Conservation (phyloP, 2,329 filamentous ascomycete species). For the Microascus cirrosus region DNA sequence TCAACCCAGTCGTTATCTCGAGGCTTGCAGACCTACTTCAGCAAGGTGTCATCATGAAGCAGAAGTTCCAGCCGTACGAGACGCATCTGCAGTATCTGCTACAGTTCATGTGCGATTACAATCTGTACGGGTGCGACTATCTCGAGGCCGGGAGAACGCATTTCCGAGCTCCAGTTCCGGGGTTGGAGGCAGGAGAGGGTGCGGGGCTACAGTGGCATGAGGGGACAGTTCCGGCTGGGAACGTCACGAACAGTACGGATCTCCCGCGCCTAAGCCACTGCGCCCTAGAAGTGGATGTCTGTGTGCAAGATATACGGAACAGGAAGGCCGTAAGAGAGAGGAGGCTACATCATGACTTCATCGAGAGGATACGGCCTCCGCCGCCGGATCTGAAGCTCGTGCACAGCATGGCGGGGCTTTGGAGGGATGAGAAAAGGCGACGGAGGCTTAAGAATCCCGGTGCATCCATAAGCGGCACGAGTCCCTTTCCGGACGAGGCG, state of each 20-base stretch:
- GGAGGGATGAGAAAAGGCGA: slow-evolving; percentile 78
- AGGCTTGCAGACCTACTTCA: slow-evolving; percentile 76
- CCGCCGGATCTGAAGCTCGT: slow-evolving; percentile 68
- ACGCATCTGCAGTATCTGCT: slow-evolving; percentile 84
- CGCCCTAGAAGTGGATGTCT: slow-evolving; percentile 80
- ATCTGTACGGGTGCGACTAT: slow-evolving; percentile 87
- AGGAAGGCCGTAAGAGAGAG: slow-evolving; percentile 63
- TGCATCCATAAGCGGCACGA: slow-evolving; percentile 47
- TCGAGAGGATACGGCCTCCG: slow-evolving; percentile 57
- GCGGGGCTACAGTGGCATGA: slow-evolving; percentile 69
- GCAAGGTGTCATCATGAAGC: slow-evolving; percentile 79
- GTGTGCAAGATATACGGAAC: slow-evolving; percentile 80
- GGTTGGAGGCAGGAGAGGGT: slow-evolving; percentile 48
- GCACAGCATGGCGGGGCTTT: slow-evolving; percentile 85
- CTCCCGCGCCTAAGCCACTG: slow-evolving; percentile 79
- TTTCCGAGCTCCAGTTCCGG: slow-evolving; percentile 69
- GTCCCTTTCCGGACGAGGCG: slow-evolving; percentile 69
- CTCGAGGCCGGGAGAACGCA: slow-evolving; percentile 59
- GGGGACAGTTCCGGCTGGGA: slow-evolving; percentile 46
- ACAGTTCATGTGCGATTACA: slow-evolving; percentile 98
- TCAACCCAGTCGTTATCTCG: slow-evolving; percentile 81
- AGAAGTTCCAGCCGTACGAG: slow-evolving; percentile 81
- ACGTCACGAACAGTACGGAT: slow-evolving; percentile 40
- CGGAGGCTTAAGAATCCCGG: slow-evolving; percentile 63
- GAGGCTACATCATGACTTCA: slow-evolving; percentile 77